Percentiles rank a stretch among this genome's conserved stretches.
phyloP scores from a whole-genome alignment of 1,284 basidiomycete species.

The Cutaneotrichosporon arboriforme region DNA sequence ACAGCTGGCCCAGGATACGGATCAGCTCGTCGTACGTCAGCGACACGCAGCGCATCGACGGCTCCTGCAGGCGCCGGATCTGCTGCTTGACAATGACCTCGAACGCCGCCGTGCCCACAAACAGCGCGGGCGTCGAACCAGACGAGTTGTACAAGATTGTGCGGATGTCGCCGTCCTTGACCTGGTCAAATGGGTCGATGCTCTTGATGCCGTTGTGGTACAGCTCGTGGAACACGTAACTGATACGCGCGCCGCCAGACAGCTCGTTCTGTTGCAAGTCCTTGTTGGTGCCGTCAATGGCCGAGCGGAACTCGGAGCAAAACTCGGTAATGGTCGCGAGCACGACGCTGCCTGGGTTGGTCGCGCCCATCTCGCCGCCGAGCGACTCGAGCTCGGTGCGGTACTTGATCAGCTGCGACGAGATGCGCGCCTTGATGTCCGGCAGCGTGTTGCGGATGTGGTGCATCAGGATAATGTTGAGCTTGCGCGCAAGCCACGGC shows the following conservation, averaged over 20 bases:
- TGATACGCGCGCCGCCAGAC: slow-evolving; percentile 93
- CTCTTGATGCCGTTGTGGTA: slow-evolving; percentile 93
- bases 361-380: slow-evolving; percentile 79
- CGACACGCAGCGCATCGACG: slow-evolving; percentile 84
- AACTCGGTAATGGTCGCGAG: slow-evolving; percentile 96
- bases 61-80: slow-evolving; percentile 93
- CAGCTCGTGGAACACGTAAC: slow-evolving; percentile 96
- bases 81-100: slow-evolving; percentile 99
- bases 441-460: slow-evolving; percentile 94
- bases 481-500: slow-evolving; percentile 91
- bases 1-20: slow-evolving; percentile 83
- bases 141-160: slow-evolving; percentile 96
- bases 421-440: slow-evolving; percentile 92
- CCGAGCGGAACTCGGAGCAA: slow-evolving; percentile 89
- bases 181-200: slow-evolving; percentile 97
- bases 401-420: slow-evolving; percentile 78
- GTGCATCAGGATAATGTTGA: slow-evolving; percentile 98
- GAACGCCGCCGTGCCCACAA: slow-evolving; percentile 93
- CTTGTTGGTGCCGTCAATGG: slow-evolving; percentile 95
- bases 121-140: slow-evolving; percentile 90
- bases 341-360: slow-evolving; percentile 78
- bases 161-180: slow-evolving; percentile 96
- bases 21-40: slow-evolving; percentile 96
- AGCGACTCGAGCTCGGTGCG: slow-evolving; percentile 76
- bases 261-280: slow-evolving; percentile 91